These are phyloP conservation scores for Zangia roseola DNA, from an alignment of 768 basidiomycete species.

Conservation along the genomic window DNA sequence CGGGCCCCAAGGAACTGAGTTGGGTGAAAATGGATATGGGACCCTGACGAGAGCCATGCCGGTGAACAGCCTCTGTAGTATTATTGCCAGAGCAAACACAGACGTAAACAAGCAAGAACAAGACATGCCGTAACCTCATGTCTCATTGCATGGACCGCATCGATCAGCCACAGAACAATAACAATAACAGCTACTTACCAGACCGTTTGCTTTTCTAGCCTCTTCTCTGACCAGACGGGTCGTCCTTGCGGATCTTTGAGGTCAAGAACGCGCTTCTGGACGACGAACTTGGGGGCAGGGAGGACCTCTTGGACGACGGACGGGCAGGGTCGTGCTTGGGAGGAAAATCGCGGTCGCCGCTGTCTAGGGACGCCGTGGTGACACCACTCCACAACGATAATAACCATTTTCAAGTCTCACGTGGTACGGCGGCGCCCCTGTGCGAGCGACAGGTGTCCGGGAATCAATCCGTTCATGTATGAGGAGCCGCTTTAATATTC, in stretches of 20 bases:
- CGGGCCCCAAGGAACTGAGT: conserved; percentile 1
- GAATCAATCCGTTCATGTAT: too few relatives aligned
- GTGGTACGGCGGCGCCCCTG: background rate
- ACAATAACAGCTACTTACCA: background rate
- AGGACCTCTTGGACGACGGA: background rate
- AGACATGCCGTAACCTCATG: conserved; percentile 13
- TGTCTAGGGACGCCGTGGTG: background rate
- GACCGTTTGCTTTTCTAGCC: background rate
- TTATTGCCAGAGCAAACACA: conserved; percentile 8
- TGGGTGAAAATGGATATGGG: conserved; percentile 1
- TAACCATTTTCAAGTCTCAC: conserved; percentile 10
- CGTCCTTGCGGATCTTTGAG: background rate
- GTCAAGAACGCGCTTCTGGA: background rate
- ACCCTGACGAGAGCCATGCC: conserved; percentile 25
- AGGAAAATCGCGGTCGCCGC: background rate
- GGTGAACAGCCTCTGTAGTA: conserved; percentile 11
- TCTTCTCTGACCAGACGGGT: background rate
- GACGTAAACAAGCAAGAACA: conserved; percentile 1
- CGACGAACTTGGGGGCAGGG: background rate
- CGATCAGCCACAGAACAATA: background rate
- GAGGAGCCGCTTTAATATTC: too few relatives aligned
- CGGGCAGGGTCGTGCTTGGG: background rate
- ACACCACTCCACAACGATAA: conserved; percentile 14
- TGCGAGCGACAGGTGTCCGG: too few relatives aligned
- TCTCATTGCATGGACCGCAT: background rate